phyloP scores from a whole-genome alignment of 2,329 filamentous ascomycete genomes.

The Xylariales sp. region DNA sequence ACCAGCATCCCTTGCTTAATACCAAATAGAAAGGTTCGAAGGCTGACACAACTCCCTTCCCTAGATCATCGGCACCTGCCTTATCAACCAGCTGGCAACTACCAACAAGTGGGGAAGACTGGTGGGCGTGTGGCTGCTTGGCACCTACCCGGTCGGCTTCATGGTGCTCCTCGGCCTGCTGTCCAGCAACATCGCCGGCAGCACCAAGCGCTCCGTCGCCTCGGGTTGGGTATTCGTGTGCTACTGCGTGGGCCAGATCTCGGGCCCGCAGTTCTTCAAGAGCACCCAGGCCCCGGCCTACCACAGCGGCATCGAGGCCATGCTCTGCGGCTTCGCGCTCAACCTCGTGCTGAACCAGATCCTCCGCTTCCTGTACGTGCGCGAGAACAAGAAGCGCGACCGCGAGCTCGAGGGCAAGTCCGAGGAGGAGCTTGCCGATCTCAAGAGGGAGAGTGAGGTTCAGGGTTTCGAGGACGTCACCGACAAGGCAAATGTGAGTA shows the following conservation, averaged over 20 bases:
- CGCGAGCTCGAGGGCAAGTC: conserved; percentile 18
- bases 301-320: conserved; percentile 27
- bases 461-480: conserved; percentile 35
- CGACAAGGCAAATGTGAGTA: conserved; percentile 29
- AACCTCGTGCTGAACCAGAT: conserved; percentile 23
- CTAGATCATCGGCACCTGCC: conserved; percentile 24
- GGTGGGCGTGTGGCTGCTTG: conserved; percentile 25
- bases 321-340: conserved; percentile 22
- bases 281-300: conserved; percentile 25
- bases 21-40: not conserved
- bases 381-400: conserved; percentile 27
- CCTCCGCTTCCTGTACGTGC: conserved; percentile 19
- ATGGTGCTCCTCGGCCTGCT: conserved; percentile 22
- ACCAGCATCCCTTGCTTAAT: not conserved
- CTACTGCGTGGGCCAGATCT: conserved; percentile 25
- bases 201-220: conserved; percentile 22
- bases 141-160: conserved; percentile 23
- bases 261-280: conserved; percentile 26
- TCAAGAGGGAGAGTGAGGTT: conserved; percentile 21
- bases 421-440: conserved; percentile 23
- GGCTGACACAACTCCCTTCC: too few species aligned
- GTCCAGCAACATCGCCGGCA: conserved; percentile 24
- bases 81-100: conserved; percentile 22
- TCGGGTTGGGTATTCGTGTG: conserved; percentile 24
- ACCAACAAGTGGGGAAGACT: conserved; percentile 24